Evolutionary conservation across 2,329 filamentous ascomycete genomes (phyloP).

Genomic region (Myriosclerotinia duriaeana): DNA sequence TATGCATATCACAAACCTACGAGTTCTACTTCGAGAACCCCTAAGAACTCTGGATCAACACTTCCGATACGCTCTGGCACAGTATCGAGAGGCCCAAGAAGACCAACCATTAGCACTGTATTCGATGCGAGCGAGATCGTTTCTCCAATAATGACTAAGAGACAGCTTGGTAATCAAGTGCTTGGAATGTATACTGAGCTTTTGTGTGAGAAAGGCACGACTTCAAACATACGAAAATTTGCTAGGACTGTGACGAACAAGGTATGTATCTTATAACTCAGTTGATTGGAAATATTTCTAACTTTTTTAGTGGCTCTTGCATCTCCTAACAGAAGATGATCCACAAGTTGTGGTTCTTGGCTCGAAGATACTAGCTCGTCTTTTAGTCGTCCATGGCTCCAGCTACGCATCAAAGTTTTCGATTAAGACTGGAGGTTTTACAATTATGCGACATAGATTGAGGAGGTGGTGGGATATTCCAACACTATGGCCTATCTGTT

Average conservation of each 20-base stretch:
- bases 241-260: conserved; percentile 94
- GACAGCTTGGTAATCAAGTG: conserved; percentile 71
- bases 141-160: conserved; percentile 55
- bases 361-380: conserved; percentile 76
- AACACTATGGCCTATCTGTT: conserved; percentile 81
- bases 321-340: conserved; percentile 84
- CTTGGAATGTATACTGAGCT: conserved; percentile 75
- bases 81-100: conserved; percentile 32
- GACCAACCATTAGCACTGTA: conserved; percentile 36
- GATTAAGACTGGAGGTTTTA: conserved; percentile 87
- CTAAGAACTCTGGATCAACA: conserved; percentile 49
- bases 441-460: conserved; percentile 77
- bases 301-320: conserved; percentile 74
- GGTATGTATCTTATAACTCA: conserved; percentile 49
- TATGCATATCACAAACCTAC: conserved; percentile 73
- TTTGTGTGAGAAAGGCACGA: conserved; percentile 70
- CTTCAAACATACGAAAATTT: conserved; percentile 76
- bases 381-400: conserved; percentile 79
- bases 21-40: conserved; percentile 52
- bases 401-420: conserved; percentile 83
- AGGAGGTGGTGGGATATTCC: conserved; percentile 87
- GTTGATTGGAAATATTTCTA: conserved; percentile 36
- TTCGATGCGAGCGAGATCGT: conserved; percentile 39
- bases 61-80: conserved; percentile 43
- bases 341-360: conserved; percentile 78